Conservation (phyloP, 176 grass and related monocot species). For the Sorghum bicolor region DNA sequence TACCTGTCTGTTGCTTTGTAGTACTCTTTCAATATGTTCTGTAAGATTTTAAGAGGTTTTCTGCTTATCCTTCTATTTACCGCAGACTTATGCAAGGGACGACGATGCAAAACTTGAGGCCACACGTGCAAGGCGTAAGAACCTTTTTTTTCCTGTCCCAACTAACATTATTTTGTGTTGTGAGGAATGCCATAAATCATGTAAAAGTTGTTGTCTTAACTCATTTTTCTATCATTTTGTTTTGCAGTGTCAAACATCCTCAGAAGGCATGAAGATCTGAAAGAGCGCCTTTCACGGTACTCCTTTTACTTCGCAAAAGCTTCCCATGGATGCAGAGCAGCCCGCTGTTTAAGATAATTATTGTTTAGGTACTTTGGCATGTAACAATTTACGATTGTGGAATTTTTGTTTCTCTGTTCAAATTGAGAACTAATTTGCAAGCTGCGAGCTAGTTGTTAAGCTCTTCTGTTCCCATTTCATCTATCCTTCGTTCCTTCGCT, state of each 20-base stretch:
- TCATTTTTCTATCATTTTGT: not conserved
- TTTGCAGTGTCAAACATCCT: conserved; percentile 54
- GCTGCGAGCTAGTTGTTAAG: not conserved
- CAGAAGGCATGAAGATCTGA: conserved; percentile 72
- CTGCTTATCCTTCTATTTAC: not conserved
- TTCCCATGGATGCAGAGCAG: not conserved
- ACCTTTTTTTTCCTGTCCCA: not conserved
- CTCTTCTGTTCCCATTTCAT: not conserved
- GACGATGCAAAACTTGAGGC: conserved; percentile 63
- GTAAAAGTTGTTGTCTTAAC: not conserved
- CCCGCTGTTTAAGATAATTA: not conserved
- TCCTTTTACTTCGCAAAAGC: not conserved
- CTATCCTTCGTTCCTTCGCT: not conserved
- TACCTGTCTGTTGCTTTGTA: not conserved
- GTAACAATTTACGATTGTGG: not conserved
- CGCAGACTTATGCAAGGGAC: conserved; percentile 57
- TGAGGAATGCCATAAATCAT: conserved; percentile 19
- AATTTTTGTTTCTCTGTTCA: not conserved
- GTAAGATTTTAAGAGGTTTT: not conserved
- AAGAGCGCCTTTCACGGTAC: conserved; percentile 70
- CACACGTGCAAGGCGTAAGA: conserved; percentile 54
- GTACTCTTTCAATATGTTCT: not conserved
- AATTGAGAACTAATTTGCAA: conserved; percentile 1
- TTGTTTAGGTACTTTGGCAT: not conserved
- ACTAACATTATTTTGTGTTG: not conserved